Evolutionary conservation across 768 basidiomycete genomes (phyloP).

Genomic region (Xerocomellus chrysenteron): DNA sequence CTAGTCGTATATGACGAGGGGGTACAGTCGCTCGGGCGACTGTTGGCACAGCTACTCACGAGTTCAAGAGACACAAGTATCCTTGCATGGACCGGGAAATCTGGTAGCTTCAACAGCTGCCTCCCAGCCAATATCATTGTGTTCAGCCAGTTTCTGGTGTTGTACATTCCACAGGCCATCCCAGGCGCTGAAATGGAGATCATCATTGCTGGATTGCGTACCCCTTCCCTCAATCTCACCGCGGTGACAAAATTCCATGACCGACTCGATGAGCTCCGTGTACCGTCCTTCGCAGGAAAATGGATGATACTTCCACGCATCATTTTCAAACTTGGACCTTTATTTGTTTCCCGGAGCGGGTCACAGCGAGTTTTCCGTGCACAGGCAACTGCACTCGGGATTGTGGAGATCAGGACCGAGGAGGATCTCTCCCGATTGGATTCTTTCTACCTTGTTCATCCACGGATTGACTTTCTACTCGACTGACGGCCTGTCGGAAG

Average conservation of each 20-base stretch:
- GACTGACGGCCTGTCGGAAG: too few relatives aligned
- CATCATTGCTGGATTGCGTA: background rate
- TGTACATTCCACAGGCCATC: background rate
- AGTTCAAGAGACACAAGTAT: conserved; percentile 1
- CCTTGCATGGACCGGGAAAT: conserved; percentile 9
- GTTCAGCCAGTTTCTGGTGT: background rate
- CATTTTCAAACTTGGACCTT: background rate
- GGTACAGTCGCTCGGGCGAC: background rate
- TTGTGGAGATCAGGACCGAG: too few relatives aligned
- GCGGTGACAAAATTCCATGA: background rate
- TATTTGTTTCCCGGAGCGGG: background rate
- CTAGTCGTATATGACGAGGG: conserved; percentile 2
- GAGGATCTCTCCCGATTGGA: too few relatives aligned
- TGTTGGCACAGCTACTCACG: background rate
- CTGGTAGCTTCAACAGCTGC: conserved; percentile 3
- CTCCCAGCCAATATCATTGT: background rate
- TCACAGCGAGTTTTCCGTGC: background rate
- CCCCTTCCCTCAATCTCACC: background rate
- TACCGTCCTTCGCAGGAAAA: background rate
- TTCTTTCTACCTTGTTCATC: too few relatives aligned
- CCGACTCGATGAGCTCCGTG: background rate
- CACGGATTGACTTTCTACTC: too few relatives aligned
- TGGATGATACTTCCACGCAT: conserved; percentile 7
- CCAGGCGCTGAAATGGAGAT: background rate
- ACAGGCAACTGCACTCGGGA: too few relatives aligned